These are phyloP conservation scores for Fusarium nygamai DNA, from an alignment of 2,329 filamentous ascomycete species.

Conservation along the genomic window DNA sequence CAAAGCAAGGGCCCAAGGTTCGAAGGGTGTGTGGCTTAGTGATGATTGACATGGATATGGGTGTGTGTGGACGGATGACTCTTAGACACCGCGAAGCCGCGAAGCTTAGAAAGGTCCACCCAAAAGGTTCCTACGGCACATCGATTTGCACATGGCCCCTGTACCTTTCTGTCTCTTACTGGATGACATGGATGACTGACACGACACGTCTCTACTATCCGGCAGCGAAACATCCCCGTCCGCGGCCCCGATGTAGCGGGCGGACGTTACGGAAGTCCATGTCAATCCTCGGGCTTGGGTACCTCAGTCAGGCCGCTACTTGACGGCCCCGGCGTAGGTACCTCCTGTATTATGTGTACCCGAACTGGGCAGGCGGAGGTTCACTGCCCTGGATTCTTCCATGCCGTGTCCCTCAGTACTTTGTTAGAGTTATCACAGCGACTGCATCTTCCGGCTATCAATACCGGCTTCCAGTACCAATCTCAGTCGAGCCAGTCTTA, in stretches of 20 bases:
- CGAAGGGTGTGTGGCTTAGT: conserved; percentile 33
- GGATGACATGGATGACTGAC: neutral
- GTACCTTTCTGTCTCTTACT: conserved; percentile 11
- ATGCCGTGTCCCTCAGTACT: neutral
- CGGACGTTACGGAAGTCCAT: conserved; percentile 15
- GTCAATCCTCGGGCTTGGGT: conserved; percentile 30
- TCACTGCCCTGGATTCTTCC: conserved; percentile 10
- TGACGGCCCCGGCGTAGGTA: conserved; percentile 18
- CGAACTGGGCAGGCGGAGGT: conserved; percentile 16
- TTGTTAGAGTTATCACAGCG: conserved; percentile 1
- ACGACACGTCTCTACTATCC: neutral
- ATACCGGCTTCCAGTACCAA: neutral
- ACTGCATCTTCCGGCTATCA: conserved; percentile 9
- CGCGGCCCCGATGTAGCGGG: conserved; percentile 18
- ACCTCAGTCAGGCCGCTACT: conserved; percentile 27
- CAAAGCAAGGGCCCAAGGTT: neutral
- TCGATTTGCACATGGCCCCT: conserved; percentile 25
- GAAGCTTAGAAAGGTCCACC: conserved; percentile 24
- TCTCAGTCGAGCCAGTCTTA: neutral
- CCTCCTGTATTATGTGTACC: conserved; percentile 18
- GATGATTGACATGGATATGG: conserved; percentile 16
- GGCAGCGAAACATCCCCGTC: conserved; percentile 18
- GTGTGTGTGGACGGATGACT: conserved; percentile 30
- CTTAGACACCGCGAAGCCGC: conserved; percentile 35
- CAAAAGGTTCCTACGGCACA: conserved; percentile 19